phyloP scores from a whole-genome alignment of 345 rosid genomes.

The Rubroshorea leprosula region DNA sequence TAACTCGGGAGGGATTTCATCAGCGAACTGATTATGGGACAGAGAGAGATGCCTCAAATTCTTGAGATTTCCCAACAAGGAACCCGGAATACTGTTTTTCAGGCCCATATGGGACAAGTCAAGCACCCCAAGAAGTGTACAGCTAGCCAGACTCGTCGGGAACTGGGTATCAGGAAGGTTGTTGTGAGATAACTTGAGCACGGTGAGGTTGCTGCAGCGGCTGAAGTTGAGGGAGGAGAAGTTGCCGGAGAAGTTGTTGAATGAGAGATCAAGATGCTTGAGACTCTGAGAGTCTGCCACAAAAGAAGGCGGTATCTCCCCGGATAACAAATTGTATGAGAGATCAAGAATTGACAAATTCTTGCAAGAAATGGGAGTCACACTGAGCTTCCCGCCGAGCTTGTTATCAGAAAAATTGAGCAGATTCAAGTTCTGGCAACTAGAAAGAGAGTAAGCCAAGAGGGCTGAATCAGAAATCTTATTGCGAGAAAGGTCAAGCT shows the following conservation, averaged over 20 bases:
- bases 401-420: conserved; percentile 65
- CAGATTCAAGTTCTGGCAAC: conserved; percentile 56
- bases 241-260: conserved; percentile 65
- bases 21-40: conserved; percentile 50
- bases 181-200: conserved; percentile 51
- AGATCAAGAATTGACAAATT: conserved; percentile 60
- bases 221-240: conserved; percentile 54
- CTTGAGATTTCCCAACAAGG: conserved; percentile 43
- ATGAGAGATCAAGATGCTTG: conserved; percentile 56
- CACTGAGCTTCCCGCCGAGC: conserved; percentile 40
- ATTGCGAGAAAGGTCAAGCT: conserved; percentile 57
- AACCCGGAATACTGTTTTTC: conserved; percentile 54
- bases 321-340: conserved; percentile 59
- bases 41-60: conserved; percentile 52
- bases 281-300: conserved; percentile 37
- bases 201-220: conserved; percentile 52
- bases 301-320: conserved; percentile 43
- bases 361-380: conserved; percentile 37
- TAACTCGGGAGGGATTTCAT: conserved; percentile 67
- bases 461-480: conserved; percentile 37
- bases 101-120: conserved; percentile 63
- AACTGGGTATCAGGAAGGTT: conserved; percentile 50
- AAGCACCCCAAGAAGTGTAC: conserved; percentile 48
- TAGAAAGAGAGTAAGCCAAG: conserved; percentile 39
- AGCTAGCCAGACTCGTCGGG: conserved; percentile 41